Conservation (phyloP, 495 filamentous ascomycete species). For the Xylaria bambusicola region DNA sequence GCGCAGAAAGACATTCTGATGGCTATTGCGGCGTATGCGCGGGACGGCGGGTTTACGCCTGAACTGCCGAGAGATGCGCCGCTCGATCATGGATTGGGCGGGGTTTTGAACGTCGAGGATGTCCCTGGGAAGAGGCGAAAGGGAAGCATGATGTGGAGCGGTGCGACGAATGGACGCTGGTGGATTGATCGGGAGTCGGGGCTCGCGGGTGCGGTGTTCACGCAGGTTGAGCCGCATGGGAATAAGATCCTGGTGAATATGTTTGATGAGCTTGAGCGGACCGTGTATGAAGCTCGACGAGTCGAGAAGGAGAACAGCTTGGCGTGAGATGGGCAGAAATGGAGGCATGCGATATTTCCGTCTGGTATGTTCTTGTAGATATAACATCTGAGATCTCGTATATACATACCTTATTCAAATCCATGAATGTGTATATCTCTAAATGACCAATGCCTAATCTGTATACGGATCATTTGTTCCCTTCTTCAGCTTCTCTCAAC, state of each 20-base stretch:
- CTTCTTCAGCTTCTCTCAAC: background rate
- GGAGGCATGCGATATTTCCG: too few species aligned
- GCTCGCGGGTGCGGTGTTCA: constrained; percentile 32
- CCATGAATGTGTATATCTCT: too few species aligned
- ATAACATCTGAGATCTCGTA: too few species aligned
- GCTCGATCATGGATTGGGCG: constrained; percentile 38
- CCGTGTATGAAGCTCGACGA: background rate
- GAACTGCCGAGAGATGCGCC: constrained; percentile 15
- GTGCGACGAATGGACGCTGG: constrained; percentile 31
- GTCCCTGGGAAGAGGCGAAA: constrained; percentile 26
- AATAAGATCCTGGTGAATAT: background rate
- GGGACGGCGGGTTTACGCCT: constrained; percentile 29
- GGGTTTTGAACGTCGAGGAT: constrained; percentile 32
- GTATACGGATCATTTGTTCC: background rate
- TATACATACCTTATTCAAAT: too few species aligned
- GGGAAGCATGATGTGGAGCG: constrained; percentile 41
- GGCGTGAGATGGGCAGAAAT: too few species aligned
- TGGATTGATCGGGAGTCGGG: constrained; percentile 36
- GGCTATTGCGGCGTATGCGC: constrained; percentile 22
- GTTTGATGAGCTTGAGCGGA: background rate
- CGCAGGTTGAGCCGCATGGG: constrained; percentile 23
- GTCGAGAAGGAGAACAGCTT: too few species aligned
- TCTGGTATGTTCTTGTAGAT: too few species aligned
- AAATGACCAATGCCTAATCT: too few species aligned
- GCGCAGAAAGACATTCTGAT: constrained; percentile 21